Base-by-base conservation (phyloP, 345 rosid species). In the Sonneratia alba region DNA sequence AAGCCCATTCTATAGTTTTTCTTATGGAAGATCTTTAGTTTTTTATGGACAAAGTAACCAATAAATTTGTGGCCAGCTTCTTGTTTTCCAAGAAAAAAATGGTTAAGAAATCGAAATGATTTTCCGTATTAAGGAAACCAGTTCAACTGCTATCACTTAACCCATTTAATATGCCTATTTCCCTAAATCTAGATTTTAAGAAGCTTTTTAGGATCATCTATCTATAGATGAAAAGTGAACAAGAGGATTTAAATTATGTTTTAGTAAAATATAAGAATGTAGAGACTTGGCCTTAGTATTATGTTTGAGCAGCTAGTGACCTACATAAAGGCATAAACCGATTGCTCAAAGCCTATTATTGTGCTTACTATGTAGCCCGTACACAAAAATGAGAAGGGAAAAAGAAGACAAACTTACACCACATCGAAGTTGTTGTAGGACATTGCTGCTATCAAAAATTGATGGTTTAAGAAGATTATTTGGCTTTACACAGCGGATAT, bases 401-500 rank as follows among this genome's bases (percentile, higher is more conserved):
- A 59, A 67, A 68, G 57, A 66, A 68, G 36, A 19, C 70, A 76
- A 81, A 82, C 98, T 85, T 84, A 95, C 99, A 88, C 99, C 99
- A 80, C 99, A 95, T 40, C 90, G 89, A 68, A 95, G 89, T 77
- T 95, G 99, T 72, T 90, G 99, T 72, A 95, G 81, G 76, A 90
- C 82, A 82, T 86, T 90, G 72, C 63, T 70, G 77, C 86, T 89
- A 85, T 95, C 99, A 81, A 95, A 95, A 74, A 92, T 88, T 27
- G 87, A 74, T 36, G 99, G 98, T 87, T 89, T 95, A 37, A 95
- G 93, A 77, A 87, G 87, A 82, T 89, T 92, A 77, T 95, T 95
- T 69, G 99, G 99, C 85, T 95, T 95, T 70, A 92, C 91, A 79
- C 99, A 95, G 15, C 99, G 97, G 79, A 95, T 87, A 79, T 95